A percentile compares a stretch with the other conserved stretches of the same genome.
These are phyloP conservation scores for Haplographium delicatum DNA, from an alignment of 495 filamentous ascomycete genomes.

Conservation along the genomic window DNA sequence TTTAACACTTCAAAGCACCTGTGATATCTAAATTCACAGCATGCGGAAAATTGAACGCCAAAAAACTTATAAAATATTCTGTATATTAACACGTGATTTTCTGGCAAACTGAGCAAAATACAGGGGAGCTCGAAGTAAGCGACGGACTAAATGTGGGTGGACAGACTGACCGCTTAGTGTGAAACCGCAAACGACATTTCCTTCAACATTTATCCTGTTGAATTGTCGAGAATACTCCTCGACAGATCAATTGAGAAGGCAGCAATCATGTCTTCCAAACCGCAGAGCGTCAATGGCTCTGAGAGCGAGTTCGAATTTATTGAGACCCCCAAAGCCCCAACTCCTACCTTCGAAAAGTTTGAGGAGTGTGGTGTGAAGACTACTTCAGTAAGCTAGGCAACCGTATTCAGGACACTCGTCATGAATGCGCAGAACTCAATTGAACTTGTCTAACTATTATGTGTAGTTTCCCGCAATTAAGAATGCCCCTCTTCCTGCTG, in stretches of 20 bases:
- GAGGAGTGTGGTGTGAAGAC: slow-evolving; percentile 69
- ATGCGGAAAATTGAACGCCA: no score
- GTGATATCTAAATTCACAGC: no score
- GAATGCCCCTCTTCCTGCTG: slow-evolving; percentile 77
- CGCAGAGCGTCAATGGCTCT: slow-evolving; percentile 26
- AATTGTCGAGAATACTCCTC: slow-evolving; percentile 8
- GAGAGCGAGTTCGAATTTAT: slow-evolving; percentile 68
- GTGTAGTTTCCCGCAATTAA: slow-evolving; percentile 68
- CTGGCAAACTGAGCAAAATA: background rate
- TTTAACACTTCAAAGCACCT: no score
- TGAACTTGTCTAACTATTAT: slow-evolving; percentile 27
- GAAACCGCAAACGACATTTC: background rate
- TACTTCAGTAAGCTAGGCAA: slow-evolving; percentile 54
- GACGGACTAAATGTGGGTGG: background rate
- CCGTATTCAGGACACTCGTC: background rate
- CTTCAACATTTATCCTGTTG: slow-evolving; percentile 8
- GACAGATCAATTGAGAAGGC: slow-evolving; percentile 10
- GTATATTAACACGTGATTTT: no score
- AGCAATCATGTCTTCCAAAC: slow-evolving; percentile 24
- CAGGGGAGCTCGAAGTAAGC: background rate
- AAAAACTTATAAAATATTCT: no score
- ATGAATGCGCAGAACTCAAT: slow-evolving; percentile 1
- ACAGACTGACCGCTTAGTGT: background rate
- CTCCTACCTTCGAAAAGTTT: slow-evolving; percentile 49
- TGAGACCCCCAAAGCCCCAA: slow-evolving; percentile 63